These are phyloP conservation scores for Multifurca ochricompacta DNA, from an alignment of 768 basidiomycete species.

Conservation along the genomic window DNA sequence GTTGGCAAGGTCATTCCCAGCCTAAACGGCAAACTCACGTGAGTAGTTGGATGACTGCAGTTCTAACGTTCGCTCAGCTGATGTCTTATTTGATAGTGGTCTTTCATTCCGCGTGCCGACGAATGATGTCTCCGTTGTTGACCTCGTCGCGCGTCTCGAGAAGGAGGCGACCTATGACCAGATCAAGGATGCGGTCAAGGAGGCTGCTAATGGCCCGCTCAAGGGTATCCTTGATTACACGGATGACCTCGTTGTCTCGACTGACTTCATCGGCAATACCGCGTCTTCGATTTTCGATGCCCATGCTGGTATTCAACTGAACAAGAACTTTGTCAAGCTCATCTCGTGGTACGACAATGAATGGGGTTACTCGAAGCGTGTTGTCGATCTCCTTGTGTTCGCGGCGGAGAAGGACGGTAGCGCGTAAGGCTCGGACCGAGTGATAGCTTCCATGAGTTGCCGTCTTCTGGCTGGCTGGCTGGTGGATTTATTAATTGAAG, in stretches of 20 bases:
- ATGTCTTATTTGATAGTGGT: constrained; percentile 43
- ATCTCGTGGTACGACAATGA: constrained; percentile 95
- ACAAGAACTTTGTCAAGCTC: constrained; percentile 91
- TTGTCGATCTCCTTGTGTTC: constrained; percentile 80
- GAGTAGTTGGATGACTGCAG: constrained; percentile 26
- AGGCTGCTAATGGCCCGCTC: constrained; percentile 60
- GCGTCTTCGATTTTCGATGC: constrained; percentile 93
- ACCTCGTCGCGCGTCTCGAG: constrained; percentile 89
- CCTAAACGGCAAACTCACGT: constrained; percentile 98
- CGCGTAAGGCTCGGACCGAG: too few species aligned
- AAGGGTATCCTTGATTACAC: constrained; percentile 85
- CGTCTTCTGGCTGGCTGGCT: not conserved
- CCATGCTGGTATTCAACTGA: constrained; percentile 85
- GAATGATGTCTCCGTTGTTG: constrained; percentile 94
- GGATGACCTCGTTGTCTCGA: constrained; percentile 88
- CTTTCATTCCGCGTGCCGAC: constrained; percentile 97
- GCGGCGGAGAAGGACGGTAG: constrained; percentile 64
- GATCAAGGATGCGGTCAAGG: constrained; percentile 82
- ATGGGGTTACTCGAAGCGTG: constrained; percentile 91
- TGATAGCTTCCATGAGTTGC: too few species aligned
- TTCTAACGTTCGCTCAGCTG: not conserved
- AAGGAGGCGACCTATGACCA: constrained; percentile 80
- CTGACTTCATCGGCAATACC: constrained; percentile 78
- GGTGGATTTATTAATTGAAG: constrained; percentile 19
- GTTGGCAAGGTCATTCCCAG: constrained; percentile 96